Base-by-base conservation (phyloP, 116 monocot genomes). In the Dioscorea cayenensis region DNA sequence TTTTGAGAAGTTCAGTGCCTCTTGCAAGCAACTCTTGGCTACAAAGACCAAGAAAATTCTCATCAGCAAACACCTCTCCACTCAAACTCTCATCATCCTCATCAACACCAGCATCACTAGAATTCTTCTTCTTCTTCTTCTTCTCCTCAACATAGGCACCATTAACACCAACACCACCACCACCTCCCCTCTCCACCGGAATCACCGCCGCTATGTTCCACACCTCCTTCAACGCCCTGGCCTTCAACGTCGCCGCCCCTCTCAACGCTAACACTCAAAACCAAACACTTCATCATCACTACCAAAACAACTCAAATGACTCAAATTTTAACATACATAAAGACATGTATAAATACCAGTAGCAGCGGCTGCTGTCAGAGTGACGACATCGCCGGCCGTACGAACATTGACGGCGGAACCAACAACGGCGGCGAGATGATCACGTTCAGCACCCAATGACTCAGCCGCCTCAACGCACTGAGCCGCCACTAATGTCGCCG, bases 121-220 rank as follows among this genome's bases (percentile, higher is more conserved):
- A 73, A 14, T 48, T 51, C 48, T 55, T 55, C 55, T 55, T 55
- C 55, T 55, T 55, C 55, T 55, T 55, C 2, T 75, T 77, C 59
- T 80, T 65, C 35, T 75, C 49, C 20, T 59, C 78, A 7, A 68
- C 60, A 3, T 43, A 43, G 43, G 5, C 12, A 3, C 43, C 7
- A 43, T 43, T 12, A 43, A 7, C 43, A 0, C 55, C 55, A 18
- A 14, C 55, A 18, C 19, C 55, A 18, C 19, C 55, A 18, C 55
- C 55, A 55, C 55, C 67, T 13, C 82, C 90, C 76, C 91, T 94
- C 75, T 94, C 99, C 14, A 94, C 89, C 2, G 99, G 99, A 22
- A 99, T 90, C 4, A 99, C 99, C 0, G 96, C 92, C 0, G 96
- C 87, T 10, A 88, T 81, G 81, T 96, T 96, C 96, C 96, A 96